A percentile compares a stretch with the other conserved stretches of the same genome.
Evolutionary conservation across 306 rosid species (phyloP).

Genomic region (Astragalus glycyphyllos): DNA sequence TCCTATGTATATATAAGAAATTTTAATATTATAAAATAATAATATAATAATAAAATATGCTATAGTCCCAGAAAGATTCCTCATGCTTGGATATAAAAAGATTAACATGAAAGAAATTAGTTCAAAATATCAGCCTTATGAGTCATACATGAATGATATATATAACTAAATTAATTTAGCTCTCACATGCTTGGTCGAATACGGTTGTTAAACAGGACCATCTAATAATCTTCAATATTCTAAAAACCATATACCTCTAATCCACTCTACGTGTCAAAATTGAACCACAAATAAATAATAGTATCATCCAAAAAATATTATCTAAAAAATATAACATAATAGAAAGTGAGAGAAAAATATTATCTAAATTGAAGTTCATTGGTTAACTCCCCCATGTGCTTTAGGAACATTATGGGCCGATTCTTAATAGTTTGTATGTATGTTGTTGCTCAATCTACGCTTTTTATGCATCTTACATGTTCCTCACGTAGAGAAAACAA

Average conservation of each 20-base stretch:
- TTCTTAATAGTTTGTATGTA: slow-evolving; percentile 7
- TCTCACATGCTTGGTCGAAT: slow-evolving; percentile 49
- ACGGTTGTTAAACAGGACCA: slow-evolving; percentile 47
- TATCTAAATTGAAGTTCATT: slow-evolving; percentile 18
- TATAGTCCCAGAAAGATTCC: neutral
- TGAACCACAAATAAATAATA: slow-evolving; percentile 25
- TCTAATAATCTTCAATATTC: neutral
- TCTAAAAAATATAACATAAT: neutral
- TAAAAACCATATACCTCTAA: slow-evolving; percentile 1
- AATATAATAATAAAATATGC: neutral
- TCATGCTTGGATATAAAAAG: neutral
- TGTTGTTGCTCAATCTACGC: slow-evolving; percentile 16
- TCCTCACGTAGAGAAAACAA: slow-evolving; percentile 10
- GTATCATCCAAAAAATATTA: neutral
- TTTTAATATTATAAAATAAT: neutral
- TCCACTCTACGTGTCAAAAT: slow-evolving; percentile 23
- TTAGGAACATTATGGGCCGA: slow-evolving; percentile 56
- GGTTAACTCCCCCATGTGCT: slow-evolving; percentile 52
- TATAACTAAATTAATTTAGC: slow-evolving; percentile 27
- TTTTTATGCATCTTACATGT: slow-evolving; percentile 21
- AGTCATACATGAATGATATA: slow-evolving; percentile 7
- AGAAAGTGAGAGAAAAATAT: neutral
- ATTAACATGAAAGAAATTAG: slow-evolving; percentile 15
- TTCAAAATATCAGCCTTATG: neutral
- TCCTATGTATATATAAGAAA: neutral